Conservation (phyloP, 2,329 filamentous ascomycete genomes). For the Metarhizium humberi region DNA sequence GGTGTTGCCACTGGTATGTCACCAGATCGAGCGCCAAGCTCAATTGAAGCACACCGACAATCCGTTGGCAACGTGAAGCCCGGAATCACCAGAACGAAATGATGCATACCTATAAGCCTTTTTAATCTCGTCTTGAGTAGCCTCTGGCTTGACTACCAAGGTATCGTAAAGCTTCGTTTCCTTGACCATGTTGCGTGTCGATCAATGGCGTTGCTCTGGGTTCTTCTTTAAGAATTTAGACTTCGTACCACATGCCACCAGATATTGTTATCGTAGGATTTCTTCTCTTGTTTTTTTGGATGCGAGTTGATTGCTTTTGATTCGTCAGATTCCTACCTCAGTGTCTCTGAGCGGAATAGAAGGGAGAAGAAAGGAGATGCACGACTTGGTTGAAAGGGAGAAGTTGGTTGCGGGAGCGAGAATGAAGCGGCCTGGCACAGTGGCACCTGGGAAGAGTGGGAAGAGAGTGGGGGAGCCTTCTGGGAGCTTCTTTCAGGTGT, state of each 20-base stretch:
- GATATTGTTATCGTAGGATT: neutral
- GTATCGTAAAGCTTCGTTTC: constrained; percentile 94
- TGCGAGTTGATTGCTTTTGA: neutral
- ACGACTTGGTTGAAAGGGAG: neutral
- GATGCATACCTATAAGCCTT: constrained; percentile 75
- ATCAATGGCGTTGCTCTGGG: neutral
- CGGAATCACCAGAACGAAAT: neutral
- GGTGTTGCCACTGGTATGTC: too few species aligned
- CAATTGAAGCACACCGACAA: neutral
- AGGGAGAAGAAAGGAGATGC: neutral
- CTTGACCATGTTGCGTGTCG: constrained; percentile 62
- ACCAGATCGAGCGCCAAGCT: neutral
- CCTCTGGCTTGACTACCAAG: constrained; percentile 67
- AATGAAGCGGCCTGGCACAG: neutral
- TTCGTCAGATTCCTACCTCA: neutral
- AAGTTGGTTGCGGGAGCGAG: neutral
- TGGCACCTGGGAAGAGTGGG: neutral
- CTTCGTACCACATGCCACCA: neutral
- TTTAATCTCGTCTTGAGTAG: constrained; percentile 90
- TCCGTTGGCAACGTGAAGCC: neutral
- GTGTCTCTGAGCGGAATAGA: neutral
- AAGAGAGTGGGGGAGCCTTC: neutral
- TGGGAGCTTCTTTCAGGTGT: neutral
- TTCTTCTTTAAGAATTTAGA: neutral
- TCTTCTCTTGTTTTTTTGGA: neutral